Percentiles rank a stretch among this genome's conserved stretches.
Conservation (phyloP, 2,329 filamentous ascomycete genomes). For the Leptodontidium sp. region DNA sequence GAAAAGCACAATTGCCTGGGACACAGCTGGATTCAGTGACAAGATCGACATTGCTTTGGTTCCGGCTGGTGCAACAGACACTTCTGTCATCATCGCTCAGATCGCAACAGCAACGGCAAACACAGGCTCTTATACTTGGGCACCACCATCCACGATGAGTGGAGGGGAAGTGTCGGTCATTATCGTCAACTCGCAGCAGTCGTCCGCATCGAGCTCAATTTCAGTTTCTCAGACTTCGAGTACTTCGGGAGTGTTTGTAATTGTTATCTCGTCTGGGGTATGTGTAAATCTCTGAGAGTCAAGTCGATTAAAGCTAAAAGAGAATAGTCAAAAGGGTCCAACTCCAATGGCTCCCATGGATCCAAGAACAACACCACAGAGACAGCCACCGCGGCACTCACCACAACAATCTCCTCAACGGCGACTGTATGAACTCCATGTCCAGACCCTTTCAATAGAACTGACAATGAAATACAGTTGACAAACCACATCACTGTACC, state of each 20-base stretch:
- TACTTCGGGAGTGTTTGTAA: neutral
- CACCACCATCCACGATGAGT: slow-evolving; percentile 27
- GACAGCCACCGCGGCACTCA: neutral
- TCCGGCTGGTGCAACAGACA: slow-evolving; percentile 34
- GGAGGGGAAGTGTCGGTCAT: slow-evolving; percentile 31
- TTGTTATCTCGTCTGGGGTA: neutral
- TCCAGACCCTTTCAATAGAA: neutral
- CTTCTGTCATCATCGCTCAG: slow-evolving; percentile 54
- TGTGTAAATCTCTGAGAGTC: no score
- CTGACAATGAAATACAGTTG: neutral
- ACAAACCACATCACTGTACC: neutral
- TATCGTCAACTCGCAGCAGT: slow-evolving; percentile 32
- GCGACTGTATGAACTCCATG: neutral
- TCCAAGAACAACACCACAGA: neutral
- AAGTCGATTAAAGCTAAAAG: no score
- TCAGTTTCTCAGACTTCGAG: neutral
- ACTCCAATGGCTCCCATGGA: neutral
- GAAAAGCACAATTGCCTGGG: slow-evolving; percentile 32
- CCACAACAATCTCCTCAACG: neutral
- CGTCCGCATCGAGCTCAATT: neutral
- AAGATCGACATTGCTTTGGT: slow-evolving; percentile 30
- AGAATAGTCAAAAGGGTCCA: neutral
- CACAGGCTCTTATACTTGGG: slow-evolving; percentile 37
- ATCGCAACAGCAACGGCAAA: slow-evolving; percentile 57
- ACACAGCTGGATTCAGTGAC: slow-evolving; percentile 28